phyloP scores from a whole-genome alignment of 164 flowering plant genomes.

The Vitis labrusca region DNA sequence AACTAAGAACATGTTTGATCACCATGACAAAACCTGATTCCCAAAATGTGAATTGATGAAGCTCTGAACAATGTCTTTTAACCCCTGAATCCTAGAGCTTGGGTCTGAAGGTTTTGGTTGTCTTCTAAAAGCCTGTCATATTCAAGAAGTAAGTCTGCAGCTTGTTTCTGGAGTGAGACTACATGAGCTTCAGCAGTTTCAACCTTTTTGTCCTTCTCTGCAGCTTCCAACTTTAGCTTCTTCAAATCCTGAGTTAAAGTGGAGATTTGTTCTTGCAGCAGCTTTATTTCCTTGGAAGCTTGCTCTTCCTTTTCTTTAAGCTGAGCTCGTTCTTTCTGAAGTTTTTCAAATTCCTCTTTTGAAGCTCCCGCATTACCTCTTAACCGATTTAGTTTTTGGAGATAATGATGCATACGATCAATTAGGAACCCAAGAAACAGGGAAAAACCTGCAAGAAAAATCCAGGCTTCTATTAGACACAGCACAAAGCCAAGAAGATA shows the following conservation, averaged over 20 bases:
- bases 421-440: conserved; percentile 83
- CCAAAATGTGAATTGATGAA: background rate
- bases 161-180: conserved; percentile 81
- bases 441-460: conserved; percentile 61
- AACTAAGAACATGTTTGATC: background rate
- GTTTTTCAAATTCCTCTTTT: conserved; percentile 62
- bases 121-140: conserved; percentile 87
- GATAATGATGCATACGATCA: conserved; percentile 84
- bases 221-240: conserved; percentile 60
- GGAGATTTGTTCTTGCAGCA: conserved; percentile 54
- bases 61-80: conserved; percentile 21
- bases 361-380: conserved; percentile 48
- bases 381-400: conserved; percentile 50
- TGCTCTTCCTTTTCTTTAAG: conserved; percentile 72
- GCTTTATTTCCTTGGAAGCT: conserved; percentile 48
- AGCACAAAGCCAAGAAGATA: background rate
- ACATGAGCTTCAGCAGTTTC: conserved; percentile 81
- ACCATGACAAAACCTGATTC: background rate
- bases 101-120: conserved; percentile 83
- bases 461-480: background rate
- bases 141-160: conserved; percentile 87
- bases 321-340: conserved; percentile 50
- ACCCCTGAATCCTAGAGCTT: conserved; percentile 36
- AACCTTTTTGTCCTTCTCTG: conserved; percentile 64
- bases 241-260: conserved; percentile 49